These are phyloP conservation scores for Fusarium domesticum DNA, from an alignment of 2,329 filamentous ascomycete species.

Conservation along the genomic window DNA sequence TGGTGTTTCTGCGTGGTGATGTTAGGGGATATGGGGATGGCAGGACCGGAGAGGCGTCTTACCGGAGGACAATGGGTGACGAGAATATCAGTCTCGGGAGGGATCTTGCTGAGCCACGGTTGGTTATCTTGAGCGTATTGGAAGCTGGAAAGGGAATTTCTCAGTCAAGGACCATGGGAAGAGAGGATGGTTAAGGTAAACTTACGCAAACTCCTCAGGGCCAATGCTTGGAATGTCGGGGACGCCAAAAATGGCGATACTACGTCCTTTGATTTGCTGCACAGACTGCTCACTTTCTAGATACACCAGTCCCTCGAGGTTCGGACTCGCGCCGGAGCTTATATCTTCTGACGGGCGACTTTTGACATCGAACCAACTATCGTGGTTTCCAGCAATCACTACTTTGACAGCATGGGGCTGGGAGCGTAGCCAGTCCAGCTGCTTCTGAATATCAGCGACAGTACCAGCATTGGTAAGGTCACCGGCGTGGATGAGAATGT, in stretches of 20 bases:
- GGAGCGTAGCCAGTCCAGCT: constrained; percentile 75
- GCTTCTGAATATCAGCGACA: constrained; percentile 70
- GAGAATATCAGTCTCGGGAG: constrained; percentile 70
- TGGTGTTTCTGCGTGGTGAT: constrained; percentile 55
- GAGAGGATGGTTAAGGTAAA: neutral
- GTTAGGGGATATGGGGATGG: constrained; percentile 7
- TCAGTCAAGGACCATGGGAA: constrained; percentile 3
- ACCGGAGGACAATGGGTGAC: constrained; percentile 78
- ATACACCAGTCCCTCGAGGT: constrained; percentile 70
- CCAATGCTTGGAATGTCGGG: constrained; percentile 77
- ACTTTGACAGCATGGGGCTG: constrained; percentile 79
- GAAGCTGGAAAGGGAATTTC: constrained; percentile 48
- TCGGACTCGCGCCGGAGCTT: constrained; percentile 48
- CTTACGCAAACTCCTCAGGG: constrained; percentile 61
- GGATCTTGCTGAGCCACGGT: constrained; percentile 71
- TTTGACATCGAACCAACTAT: constrained; percentile 74
- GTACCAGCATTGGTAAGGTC: constrained; percentile 77
- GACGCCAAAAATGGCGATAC: constrained; percentile 67
- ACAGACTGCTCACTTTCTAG: constrained; percentile 67
- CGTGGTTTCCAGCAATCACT: constrained; percentile 84
- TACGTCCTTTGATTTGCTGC: constrained; percentile 59
- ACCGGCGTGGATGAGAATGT: constrained; percentile 86
- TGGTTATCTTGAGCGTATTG: constrained; percentile 66
- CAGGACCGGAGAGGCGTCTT: constrained; percentile 18
- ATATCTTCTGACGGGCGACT: constrained; percentile 58